These are phyloP conservation scores for Metschnikowia koreensis DNA, from an alignment of 805 yeast species.

Conservation along the genomic window DNA sequence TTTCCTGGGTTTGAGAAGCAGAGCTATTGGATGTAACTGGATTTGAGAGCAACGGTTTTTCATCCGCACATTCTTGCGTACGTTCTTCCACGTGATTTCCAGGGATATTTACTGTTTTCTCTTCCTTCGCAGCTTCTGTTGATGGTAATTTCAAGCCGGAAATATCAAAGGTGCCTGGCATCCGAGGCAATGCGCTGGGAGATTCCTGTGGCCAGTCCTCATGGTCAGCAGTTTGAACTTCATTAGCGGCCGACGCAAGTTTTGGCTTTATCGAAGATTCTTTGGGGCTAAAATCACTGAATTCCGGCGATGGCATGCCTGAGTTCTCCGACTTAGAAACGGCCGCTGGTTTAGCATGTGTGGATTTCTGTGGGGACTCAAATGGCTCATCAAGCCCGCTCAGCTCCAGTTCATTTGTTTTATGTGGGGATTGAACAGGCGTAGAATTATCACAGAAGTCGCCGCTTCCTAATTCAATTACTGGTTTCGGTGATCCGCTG, in stretches of 20 bases:
- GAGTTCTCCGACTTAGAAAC: background rate
- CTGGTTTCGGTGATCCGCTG: background rate
- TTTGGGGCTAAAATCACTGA: background rate
- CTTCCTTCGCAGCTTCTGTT: background rate
- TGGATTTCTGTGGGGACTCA: background rate
- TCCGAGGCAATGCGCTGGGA: slow-evolving; percentile 31
- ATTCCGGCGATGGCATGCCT: slow-evolving; percentile 3
- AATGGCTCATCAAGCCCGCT: slow-evolving; percentile 11
- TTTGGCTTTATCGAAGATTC: background rate
- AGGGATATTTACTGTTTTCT: too few species aligned
- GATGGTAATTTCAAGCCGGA: slow-evolving; percentile 37
- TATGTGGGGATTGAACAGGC: background rate
- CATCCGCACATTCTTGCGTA: too few species aligned
- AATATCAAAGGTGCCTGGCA: slow-evolving; percentile 47
- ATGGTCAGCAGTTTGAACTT: background rate
- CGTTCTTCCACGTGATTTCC: too few species aligned
- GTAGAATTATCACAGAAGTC: background rate
- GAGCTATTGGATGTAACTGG: background rate
- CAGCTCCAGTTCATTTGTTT: background rate
- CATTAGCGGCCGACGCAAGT: background rate
- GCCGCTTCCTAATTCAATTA: background rate
- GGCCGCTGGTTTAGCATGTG: background rate
- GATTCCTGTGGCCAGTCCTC: slow-evolving; percentile 3
- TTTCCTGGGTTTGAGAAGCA: background rate
- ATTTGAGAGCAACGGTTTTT: background rate